Evolutionary conservation across 1,139 yeast genomes (phyloP).

Genomic region (Lodderomyces theae): DNA sequence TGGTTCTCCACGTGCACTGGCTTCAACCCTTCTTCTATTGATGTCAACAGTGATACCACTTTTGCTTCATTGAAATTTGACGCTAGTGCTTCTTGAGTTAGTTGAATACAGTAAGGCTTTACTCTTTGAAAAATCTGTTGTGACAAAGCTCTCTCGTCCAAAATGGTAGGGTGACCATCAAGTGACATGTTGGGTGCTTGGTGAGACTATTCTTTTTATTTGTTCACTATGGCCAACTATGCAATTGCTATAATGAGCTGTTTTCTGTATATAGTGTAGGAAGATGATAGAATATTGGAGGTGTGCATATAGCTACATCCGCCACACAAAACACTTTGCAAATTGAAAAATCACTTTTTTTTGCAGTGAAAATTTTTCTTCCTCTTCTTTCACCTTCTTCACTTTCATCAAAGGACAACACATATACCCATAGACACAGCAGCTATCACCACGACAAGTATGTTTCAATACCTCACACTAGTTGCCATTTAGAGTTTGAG

Average conservation of each 20-base stretch:
- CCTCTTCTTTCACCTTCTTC: neutral
- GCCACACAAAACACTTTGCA: too few species aligned
- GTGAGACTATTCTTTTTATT: neutral
- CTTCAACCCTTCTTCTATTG: slow-evolving; percentile 16
- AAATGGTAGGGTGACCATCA: neutral
- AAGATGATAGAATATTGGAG: too few species aligned
- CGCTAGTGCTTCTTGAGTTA: slow-evolving; percentile 22
- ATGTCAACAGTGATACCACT: slow-evolving; percentile 11
- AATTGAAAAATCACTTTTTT: neutral
- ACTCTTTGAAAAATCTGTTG: slow-evolving; percentile 28
- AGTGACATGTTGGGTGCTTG: neutral
- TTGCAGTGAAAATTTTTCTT: neutral
- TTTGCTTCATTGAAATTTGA: slow-evolving; percentile 15
- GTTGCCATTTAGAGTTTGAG: neutral
- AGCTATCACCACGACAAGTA: too few species aligned
- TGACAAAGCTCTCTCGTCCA: slow-evolving; percentile 20
- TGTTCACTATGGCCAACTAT: too few species aligned
- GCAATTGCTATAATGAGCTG: too few species aligned
- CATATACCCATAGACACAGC: too few species aligned
- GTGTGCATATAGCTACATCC: neutral
- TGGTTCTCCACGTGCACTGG: slow-evolving; percentile 18
- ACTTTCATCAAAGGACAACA: neutral
- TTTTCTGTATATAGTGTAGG: too few species aligned
- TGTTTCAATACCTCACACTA: neutral
- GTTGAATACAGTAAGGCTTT: slow-evolving; percentile 35